Percentiles rank a stretch among this genome's conserved stretches.
Evolutionary conservation across 805 yeast species (phyloP).

Genomic region (Pichia cephalocereana): DNA sequence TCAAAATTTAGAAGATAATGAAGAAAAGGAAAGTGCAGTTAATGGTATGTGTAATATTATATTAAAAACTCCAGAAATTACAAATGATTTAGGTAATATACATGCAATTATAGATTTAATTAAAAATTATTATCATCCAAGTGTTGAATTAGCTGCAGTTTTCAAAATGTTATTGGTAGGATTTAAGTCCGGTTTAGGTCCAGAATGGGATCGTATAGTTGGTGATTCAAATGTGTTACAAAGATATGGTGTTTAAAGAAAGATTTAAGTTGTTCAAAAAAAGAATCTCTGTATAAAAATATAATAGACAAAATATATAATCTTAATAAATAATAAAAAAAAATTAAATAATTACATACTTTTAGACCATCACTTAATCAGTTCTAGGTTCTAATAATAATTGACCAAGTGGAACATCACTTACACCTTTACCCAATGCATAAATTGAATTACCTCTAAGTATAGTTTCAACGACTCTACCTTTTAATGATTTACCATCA

Average conservation of each 20-base stretch:
- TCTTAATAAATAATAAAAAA: neutral
- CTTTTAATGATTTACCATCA: conserved; percentile 57
- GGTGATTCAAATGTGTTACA: neutral
- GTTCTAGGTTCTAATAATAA: conserved; percentile 53
- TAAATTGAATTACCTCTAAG: conserved; percentile 69
- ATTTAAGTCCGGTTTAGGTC: conserved; percentile 40
- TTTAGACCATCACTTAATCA: neutral
- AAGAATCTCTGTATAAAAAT: neutral
- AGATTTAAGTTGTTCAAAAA: neutral
- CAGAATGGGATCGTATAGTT: conserved; percentile 15
- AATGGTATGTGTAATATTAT: conserved; percentile 73
- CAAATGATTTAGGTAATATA: conserved; percentile 37
- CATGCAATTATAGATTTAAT: conserved; percentile 50
- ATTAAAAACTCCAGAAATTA: conserved; percentile 53
- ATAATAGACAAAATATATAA: neutral
- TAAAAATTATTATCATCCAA: conserved; percentile 44
- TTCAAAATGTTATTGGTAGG: conserved; percentile 38
- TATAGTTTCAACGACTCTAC: conserved; percentile 72
- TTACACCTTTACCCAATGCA: conserved; percentile 45
- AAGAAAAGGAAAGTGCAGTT: conserved; percentile 83
- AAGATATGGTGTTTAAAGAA: conserved; percentile 18
- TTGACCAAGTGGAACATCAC: conserved; percentile 47
- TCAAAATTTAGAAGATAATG: conserved; percentile 61
- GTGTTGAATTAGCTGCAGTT: conserved; percentile 32
- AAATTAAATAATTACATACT: neutral